Evolutionary conservation across 371 early-diverging fungal genomes (phyloP).

Genomic region (Funneliformis caledonium): DNA sequence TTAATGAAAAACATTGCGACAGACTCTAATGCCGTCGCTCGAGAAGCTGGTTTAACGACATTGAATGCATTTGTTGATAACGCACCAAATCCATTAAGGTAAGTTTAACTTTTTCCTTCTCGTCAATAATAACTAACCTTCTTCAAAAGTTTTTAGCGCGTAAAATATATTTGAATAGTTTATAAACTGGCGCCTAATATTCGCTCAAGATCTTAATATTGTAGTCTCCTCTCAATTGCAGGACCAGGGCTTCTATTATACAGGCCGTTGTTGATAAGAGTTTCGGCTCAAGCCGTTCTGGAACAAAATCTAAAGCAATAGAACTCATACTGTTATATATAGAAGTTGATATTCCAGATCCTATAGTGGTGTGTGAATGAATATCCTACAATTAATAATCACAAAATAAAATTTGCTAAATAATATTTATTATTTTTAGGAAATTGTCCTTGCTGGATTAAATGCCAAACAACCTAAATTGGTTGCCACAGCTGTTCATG

Average conservation of each 20-base stretch:
- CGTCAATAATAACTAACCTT: background rate
- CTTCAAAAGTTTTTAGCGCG: background rate
- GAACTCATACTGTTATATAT: conserved; percentile 85
- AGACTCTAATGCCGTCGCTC: conserved; percentile 92
- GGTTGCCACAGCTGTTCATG: conserved; percentile 75
- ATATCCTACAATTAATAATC: background rate
- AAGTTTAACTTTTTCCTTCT: conserved; percentile 40
- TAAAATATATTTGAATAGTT: background rate
- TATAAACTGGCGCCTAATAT: conserved; percentile 19
- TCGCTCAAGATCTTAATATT: background rate
- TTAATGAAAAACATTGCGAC: conserved; percentile 77
- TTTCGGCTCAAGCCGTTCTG: conserved; percentile 80
- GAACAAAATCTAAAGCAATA: conserved; percentile 76
- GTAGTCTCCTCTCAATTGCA: conserved; percentile 35
- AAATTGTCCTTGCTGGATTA: conserved; percentile 76
- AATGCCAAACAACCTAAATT: conserved; percentile 92
- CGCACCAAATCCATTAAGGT: conserved; percentile 80
- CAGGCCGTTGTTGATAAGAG: conserved; percentile 89
- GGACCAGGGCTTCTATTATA: conserved; percentile 74
- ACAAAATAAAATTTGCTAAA: background rate
- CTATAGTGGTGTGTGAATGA: conserved; percentile 70
- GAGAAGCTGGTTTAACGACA: conserved; percentile 84
- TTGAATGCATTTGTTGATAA: conserved; percentile 78
- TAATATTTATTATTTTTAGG: conserved; percentile 51
- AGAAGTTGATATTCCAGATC: conserved; percentile 85